phyloP scores from a whole-genome alignment of 2,329 filamentous ascomycete species.

The Trichoderma cornu-damae region DNA sequence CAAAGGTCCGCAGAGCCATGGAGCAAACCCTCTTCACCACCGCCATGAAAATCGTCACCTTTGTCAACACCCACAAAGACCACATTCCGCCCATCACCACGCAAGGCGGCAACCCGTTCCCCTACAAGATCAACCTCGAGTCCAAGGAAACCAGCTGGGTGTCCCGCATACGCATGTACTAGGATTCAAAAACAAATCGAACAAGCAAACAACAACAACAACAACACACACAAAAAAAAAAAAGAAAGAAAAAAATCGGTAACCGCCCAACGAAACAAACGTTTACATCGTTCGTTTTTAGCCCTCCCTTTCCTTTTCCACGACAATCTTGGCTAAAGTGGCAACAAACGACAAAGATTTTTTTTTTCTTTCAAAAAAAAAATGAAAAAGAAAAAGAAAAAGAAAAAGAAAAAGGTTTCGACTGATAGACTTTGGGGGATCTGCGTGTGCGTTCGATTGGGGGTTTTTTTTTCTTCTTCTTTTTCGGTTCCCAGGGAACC shows the following conservation, averaged over 20 bases:
- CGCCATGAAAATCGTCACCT: slow-evolving; percentile 82
- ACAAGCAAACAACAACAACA: background rate
- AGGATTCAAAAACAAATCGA: slow-evolving; percentile 17
- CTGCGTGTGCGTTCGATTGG: background rate
- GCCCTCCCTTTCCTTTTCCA: background rate
- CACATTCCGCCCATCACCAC: slow-evolving; percentile 97
- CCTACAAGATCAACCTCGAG: slow-evolving; percentile 87
- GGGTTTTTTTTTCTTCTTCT: too few species aligned
- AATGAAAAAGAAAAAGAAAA: background rate
- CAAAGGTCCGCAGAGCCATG: slow-evolving; percentile 86
- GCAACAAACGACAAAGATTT: background rate
- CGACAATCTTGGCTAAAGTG: background rate
- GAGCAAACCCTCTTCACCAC: slow-evolving; percentile 82
- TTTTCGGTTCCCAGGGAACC: background rate
- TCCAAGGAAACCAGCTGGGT: slow-evolving; percentile 74
- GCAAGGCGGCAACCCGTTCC: slow-evolving; percentile 89
- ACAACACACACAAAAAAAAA: background rate
- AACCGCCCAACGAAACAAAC: background rate
- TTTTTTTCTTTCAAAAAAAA: too few species aligned
- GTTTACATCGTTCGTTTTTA: too few species aligned
- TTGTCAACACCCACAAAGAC: slow-evolving; percentile 83
- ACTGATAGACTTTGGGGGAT: background rate
- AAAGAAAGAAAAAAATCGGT: too few species aligned
- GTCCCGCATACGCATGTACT: slow-evolving; percentile 72
- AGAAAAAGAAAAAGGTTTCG: background rate